Evolutionary conservation across 495 filamentous ascomycete genomes (phyloP), one percentile per base, ranked within the genome.

Genomic region (Coniosporium apollinis): DNA sequence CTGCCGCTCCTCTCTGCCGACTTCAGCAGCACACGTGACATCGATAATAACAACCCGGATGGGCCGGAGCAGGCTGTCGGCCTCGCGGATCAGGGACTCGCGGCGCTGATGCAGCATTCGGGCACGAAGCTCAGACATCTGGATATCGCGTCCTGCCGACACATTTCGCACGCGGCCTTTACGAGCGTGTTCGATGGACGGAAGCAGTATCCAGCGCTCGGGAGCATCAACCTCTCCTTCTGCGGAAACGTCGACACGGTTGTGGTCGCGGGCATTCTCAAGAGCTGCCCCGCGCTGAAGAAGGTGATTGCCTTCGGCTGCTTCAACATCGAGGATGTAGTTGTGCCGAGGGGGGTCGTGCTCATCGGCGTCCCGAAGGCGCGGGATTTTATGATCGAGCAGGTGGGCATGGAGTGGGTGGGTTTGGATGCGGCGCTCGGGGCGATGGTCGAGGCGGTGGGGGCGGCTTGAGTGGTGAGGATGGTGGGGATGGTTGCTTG

Each of bases 31-130:
- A 79, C 73, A 37, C 74, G 83, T 20, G 69, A 83, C 43, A 47
- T 85, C 19, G 82, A 92, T 44, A 67, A 77, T 40, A 47, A 61
- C 15, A 82, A 78, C 45, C 66, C 72, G 1, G 59, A 74, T 39
- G 72, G 70, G 1, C 70, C 67, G 4, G 46, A 51, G 22, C 50
- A 57, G 13, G 59, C 68, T 14, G 55, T 80, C 20, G 83, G 83
- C 13, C 69, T 93, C 36, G 79, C 73, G 29, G 76, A 72, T 7
- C 49, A 62, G 25, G 82, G 79, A 0, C 86, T 94, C 54, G 45
- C 63, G 30, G 76, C 82, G 1, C 53, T 93, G 34, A 92, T 94
- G 80, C 56, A 56, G n/a, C 85, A 93, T 48, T 92, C 84, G 0
- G 78, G 79, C 24, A 43, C 49, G 5, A 55, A 46, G 7, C 56